phyloP scores from a whole-genome alignment of 805 yeast species.

The Yamadazyma scolyti region DNA sequence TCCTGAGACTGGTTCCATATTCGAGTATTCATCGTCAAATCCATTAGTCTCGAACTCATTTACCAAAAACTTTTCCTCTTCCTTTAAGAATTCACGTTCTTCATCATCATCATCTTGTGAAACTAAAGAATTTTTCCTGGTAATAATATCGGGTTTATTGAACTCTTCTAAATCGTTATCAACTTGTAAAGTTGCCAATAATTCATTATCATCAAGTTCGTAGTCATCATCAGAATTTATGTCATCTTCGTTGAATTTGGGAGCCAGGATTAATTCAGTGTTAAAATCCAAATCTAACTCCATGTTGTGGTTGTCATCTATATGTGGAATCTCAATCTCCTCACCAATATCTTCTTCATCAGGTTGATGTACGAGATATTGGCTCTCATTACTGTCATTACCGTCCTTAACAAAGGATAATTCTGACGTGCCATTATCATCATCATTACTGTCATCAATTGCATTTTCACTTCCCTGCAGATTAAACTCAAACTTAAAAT shows the following conservation, averaged over 20 bases:
- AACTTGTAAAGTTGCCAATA: conserved; percentile 44
- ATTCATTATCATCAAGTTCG: conserved; percentile 49
- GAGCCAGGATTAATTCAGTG: conserved; percentile 39
- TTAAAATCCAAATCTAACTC: conserved; percentile 8
- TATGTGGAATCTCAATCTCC: conserved; percentile 25
- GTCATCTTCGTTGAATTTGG: conserved; percentile 47
- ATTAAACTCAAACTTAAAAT: conserved; percentile 40
- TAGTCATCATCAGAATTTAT: conserved; percentile 62
- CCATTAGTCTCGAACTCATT: conserved; percentile 46
- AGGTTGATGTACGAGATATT: too few species aligned
- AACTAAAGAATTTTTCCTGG: conserved; percentile 26
- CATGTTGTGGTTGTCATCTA: conserved; percentile 5
- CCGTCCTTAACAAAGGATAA: conserved; percentile 19
- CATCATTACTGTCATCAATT: conserved; percentile 18
- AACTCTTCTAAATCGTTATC: conserved; percentile 44
- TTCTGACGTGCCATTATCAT: conserved; percentile 11
- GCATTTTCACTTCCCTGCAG: conserved; percentile 19
- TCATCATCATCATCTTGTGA: conserved; percentile 31
- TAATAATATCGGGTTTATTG: conserved; percentile 9
- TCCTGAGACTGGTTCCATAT: conserved; percentile 1
- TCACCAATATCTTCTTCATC: conserved; percentile 66
- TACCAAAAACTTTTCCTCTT: conserved; percentile 43
- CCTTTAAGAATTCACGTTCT: conserved; percentile 36
- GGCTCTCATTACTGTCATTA: conserved; percentile 11
- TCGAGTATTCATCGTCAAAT: conserved; percentile 36